These are phyloP conservation scores for Metschnikowia lochheadii DNA, from an alignment of 805 yeast genomes.

Conservation along the genomic window DNA sequence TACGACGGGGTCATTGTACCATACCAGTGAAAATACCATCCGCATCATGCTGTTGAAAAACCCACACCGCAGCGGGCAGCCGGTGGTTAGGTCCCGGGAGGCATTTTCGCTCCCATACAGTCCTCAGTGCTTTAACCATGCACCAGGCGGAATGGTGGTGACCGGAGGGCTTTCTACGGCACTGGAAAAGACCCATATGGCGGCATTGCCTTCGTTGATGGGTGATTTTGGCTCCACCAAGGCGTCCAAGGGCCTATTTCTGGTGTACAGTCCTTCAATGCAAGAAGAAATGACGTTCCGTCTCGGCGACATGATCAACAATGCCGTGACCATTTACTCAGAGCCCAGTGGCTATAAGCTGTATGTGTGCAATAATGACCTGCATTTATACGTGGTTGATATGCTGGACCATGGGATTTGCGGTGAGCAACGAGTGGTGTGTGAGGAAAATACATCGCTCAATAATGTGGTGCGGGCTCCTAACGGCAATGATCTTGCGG, in stretches of 20 bases:
- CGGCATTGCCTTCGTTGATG: slow-evolving; percentile 22
- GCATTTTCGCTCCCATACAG: slow-evolving; percentile 46
- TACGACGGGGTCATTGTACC: slow-evolving; percentile 46
- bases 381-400: slow-evolving; percentile 60
- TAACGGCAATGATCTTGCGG: slow-evolving; percentile 35
- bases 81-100: slow-evolving; percentile 7
- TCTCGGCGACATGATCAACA: slow-evolving; percentile 80
- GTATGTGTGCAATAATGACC: slow-evolving; percentile 81
- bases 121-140: slow-evolving; percentile 65
- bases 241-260: slow-evolving; percentile 59
- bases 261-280: slow-evolving; percentile 50
- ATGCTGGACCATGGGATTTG: slow-evolving; percentile 45
- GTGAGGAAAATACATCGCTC: slow-evolving; percentile 57
- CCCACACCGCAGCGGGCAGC: neutral
- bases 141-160: slow-evolving; percentile 46
- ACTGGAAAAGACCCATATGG: slow-evolving; percentile 25
- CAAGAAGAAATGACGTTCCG: slow-evolving; percentile 47
- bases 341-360: slow-evolving; percentile 39
- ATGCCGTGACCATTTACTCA: slow-evolving; percentile 57
- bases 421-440: slow-evolving; percentile 40
- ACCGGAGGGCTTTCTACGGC: slow-evolving; percentile 48
- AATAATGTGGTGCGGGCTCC: slow-evolving; percentile 69
- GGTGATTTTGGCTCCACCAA: slow-evolving; percentile 14
- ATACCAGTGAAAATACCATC: slow-evolving; percentile 55
- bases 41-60: slow-evolving; percentile 15